Evolutionary conservation across 352 stramenopile species (phyloP).

Genomic region (Phytophthora meadii): DNA sequence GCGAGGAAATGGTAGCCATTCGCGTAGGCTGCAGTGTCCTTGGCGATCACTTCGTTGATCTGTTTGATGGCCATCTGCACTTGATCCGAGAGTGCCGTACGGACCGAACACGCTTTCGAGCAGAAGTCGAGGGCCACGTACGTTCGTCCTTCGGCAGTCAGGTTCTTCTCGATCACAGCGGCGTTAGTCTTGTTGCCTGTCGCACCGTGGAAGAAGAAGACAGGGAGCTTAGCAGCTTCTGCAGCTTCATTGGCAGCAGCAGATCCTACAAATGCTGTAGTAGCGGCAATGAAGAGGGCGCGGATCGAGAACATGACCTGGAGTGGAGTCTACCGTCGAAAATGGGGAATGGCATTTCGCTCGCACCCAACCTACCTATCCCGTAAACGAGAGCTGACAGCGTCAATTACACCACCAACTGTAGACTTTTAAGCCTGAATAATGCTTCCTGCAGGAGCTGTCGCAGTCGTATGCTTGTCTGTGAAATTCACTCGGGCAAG

Average conservation of each 20-base stretch:
- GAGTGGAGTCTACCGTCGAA: conserved; percentile 11
- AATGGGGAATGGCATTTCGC: conserved; percentile 19
- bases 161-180: conserved; percentile 39
- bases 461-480: too few relatives aligned
- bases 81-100: conserved; percentile 40
- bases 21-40: conserved; percentile 36
- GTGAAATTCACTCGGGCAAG: too few relatives aligned
- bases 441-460: too few relatives aligned
- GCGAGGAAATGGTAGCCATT: conserved; percentile 61
- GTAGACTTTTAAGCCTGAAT: too few relatives aligned
- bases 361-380: neutral
- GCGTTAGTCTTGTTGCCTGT: conserved; percentile 41
- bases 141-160: conserved; percentile 44
- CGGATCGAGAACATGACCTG: conserved; percentile 26
- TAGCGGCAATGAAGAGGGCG: conserved; percentile 23
- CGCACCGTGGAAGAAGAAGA: conserved; percentile 66
- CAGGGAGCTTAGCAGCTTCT: conserved; percentile 35
- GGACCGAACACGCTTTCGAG: conserved; percentile 43
- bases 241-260: conserved; percentile 15
- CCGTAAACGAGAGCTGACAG: too few relatives aligned
- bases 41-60: conserved; percentile 41
- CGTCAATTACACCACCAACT: too few relatives aligned
- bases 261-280: conserved; percentile 15
- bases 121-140: conserved; percentile 57
- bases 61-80: conserved; percentile 56